Evolutionary conservation across 257 asterid genomes (phyloP).

Genomic region (Petunia axillaris): DNA sequence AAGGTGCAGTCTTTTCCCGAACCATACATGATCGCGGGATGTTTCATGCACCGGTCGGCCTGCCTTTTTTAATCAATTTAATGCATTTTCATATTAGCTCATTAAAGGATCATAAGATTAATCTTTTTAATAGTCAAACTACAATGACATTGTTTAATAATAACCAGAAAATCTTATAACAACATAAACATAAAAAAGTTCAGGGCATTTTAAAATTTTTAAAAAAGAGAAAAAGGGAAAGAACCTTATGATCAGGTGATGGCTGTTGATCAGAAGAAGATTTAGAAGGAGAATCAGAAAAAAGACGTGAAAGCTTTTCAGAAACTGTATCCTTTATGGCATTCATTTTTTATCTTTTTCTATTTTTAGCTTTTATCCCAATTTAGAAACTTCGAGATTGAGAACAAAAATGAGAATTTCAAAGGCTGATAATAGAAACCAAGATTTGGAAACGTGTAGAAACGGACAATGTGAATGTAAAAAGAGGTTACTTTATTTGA

Average conservation of each 20-base stretch:
- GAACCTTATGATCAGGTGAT: neutral
- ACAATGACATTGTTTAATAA: conserved; percentile 3
- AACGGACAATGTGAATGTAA: neutral
- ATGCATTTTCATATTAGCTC: neutral
- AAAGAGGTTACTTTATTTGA: neutral
- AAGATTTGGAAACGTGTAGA: neutral
- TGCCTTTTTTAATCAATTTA: neutral
- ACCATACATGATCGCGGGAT: too few species aligned
- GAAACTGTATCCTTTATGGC: conserved; percentile 71
- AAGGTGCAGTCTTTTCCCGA: too few species aligned
- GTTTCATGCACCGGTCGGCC: too few species aligned
- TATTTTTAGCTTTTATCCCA: neutral
- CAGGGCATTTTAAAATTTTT: too few species aligned
- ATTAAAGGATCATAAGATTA: neutral
- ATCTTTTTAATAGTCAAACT: neutral
- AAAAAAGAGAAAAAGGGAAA: neutral
- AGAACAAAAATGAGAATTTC: neutral
- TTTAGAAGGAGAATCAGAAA: conserved; percentile 74
- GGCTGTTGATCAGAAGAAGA: conserved; percentile 52
- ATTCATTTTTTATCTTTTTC: conserved; percentile 40
- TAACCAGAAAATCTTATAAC: conserved; percentile 14
- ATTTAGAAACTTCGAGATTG: neutral
- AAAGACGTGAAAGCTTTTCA: conserved; percentile 64
- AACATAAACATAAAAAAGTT: neutral
- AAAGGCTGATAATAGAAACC: neutral